These are phyloP conservation scores for Tetradesmus lagerheimii DNA, from an alignment of 139 green algal species.

Conservation along the genomic window DNA sequence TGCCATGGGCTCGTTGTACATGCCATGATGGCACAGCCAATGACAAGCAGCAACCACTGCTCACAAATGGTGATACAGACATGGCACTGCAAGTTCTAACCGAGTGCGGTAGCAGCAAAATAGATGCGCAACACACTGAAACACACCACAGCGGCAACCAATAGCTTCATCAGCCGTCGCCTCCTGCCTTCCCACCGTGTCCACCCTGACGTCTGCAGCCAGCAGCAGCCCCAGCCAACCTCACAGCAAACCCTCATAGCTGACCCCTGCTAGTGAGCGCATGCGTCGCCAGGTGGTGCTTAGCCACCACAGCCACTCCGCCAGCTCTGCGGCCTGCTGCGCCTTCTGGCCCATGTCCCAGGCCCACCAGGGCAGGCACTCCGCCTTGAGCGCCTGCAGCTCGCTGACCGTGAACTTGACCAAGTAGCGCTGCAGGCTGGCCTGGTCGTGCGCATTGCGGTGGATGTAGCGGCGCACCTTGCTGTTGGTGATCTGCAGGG, in stretches of 20 bases:
- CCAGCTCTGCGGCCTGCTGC: conserved; percentile 34
- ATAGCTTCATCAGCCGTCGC: too few species aligned
- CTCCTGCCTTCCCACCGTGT: too few species aligned
- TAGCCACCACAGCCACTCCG: conserved; percentile 39
- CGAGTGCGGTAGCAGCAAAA: background rate
- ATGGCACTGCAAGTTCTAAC: too few species aligned
- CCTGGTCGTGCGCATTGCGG: conserved; percentile 8
- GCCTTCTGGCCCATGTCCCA: conserved; percentile 39
- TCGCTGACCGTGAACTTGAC: conserved; percentile 9
- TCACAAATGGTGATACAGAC: background rate
- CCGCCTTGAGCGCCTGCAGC: conserved; percentile 30
- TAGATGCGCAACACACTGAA: too few species aligned
- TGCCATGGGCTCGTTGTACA: too few species aligned
- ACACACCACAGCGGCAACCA: too few species aligned
- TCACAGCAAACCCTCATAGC: background rate
- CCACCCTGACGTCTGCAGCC: background rate
- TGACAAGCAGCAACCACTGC: too few species aligned
- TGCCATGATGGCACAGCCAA: too few species aligned
- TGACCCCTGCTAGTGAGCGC: background rate
- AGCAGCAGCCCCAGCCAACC: background rate
- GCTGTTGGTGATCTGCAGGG: background rate
- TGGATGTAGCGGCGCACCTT: background rate
- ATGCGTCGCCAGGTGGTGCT: background rate
- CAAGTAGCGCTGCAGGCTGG: conserved; percentile 26
- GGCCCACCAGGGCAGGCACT: conserved; percentile 13